A percentile compares a stretch with the other conserved stretches of the same genome.
Conservation (phyloP, 2,329 filamentous ascomycete genomes). For the Calonectria hongkongensis region DNA sequence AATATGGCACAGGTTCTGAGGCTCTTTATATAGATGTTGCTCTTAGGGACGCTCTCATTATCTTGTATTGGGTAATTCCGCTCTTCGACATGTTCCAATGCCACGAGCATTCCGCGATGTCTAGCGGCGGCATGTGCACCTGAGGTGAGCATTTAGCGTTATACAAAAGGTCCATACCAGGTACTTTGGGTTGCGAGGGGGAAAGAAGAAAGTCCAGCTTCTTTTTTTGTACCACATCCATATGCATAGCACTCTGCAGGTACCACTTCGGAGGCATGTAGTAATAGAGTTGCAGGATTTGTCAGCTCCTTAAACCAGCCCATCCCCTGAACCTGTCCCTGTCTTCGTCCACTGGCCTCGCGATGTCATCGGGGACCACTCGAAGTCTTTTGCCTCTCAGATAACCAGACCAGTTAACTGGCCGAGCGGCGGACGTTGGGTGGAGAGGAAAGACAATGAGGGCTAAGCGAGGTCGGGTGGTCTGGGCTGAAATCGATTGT, state of each 20-base stretch:
- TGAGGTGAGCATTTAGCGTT: constrained; percentile 9
- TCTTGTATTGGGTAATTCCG: background rate
- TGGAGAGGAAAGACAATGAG: background rate
- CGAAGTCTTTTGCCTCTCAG: background rate
- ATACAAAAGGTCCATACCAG: background rate
- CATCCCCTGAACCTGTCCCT: background rate
- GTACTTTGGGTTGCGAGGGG: background rate
- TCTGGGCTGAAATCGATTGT: background rate
- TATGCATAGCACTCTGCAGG: background rate
- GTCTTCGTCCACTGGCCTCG: background rate
- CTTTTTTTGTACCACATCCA: background rate
- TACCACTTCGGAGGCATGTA: background rate
- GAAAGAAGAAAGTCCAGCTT: background rate
- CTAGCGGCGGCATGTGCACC: background rate
- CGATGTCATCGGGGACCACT: background rate
- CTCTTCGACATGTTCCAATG: background rate
- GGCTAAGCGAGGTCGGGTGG: background rate
- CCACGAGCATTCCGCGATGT: background rate
- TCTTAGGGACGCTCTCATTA: background rate
- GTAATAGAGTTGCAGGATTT: background rate
- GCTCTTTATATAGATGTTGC: background rate
- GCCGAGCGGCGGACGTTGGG: background rate
- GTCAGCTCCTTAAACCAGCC: background rate
- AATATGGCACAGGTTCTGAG: background rate
- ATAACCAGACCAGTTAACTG: background rate